phyloP scores from a whole-genome alignment of 148 eudicot species.

The Rhododendron simsii region DNA sequence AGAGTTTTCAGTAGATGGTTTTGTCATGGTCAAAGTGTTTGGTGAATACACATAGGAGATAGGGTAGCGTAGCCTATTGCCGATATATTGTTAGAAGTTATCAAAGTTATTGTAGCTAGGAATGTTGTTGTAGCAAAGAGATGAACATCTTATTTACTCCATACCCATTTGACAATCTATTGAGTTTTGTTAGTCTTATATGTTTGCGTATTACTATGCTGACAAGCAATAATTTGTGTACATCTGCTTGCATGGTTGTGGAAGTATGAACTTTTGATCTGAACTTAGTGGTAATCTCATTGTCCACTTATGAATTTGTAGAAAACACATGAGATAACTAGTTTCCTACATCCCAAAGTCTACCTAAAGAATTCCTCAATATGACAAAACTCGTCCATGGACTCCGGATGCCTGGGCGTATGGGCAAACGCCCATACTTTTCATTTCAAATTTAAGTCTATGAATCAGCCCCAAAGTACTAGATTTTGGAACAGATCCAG shows the following conservation, averaged over 20 bases:
- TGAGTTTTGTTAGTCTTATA: neutral
- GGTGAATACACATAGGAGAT: neutral
- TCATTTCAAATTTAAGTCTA: no score
- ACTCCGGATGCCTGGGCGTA: no score
- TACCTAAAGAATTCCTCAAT: neutral
- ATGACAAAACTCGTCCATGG: no score
- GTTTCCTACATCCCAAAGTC: neutral
- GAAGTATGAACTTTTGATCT: neutral
- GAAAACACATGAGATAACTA: neutral
- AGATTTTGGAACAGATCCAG: no score
- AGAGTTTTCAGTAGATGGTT: slow-evolving; percentile 10
- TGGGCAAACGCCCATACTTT: no score
- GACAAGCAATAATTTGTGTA: neutral
- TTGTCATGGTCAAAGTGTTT: slow-evolving; percentile 7
- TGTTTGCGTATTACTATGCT: neutral
- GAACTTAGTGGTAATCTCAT: neutral
- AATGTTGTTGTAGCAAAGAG: neutral
- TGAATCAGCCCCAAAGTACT: no score
- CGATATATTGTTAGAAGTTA: slow-evolving; percentile 5
- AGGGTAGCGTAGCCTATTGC: neutral
- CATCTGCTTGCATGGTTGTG: neutral
- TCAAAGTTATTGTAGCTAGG: neutral
- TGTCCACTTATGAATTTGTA: neutral
- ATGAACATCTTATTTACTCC: neutral
- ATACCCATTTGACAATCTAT: neutral